phyloP scores from a whole-genome alignment of 768 basidiomycete genomes.

The Serendipita indica region DNA sequence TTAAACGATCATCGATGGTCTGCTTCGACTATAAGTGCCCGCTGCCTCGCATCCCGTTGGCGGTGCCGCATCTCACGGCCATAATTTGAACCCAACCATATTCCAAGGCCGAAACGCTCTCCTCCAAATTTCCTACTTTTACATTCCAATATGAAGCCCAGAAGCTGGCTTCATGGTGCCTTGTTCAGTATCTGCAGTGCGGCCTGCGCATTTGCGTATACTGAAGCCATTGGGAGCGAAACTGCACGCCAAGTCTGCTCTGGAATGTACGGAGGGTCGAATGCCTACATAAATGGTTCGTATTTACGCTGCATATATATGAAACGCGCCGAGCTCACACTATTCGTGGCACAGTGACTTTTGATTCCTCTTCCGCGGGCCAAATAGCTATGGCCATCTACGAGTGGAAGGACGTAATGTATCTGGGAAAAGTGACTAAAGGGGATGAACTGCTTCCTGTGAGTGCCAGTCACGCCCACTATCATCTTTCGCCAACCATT shows the following conservation, averaged over 20 bases:
- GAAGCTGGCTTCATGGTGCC: background rate
- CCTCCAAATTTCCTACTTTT: background rate
- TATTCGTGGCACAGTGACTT: slow-evolving; percentile 36
- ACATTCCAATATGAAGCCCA: background rate
- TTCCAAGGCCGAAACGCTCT: background rate
- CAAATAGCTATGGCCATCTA: slow-evolving; percentile 91
- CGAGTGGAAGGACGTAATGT: slow-evolving; percentile 81
- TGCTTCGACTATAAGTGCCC: no score
- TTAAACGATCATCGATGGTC: no score
- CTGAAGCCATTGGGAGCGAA: slow-evolving; percentile 58
- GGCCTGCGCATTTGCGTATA: slow-evolving; percentile 29
- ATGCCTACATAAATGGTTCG: slow-evolving; percentile 73
- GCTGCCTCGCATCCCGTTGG: no score
- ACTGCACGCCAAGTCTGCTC: slow-evolving; percentile 83
- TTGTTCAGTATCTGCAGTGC: background rate
- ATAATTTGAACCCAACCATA: no score
- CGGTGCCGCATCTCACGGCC: no score
- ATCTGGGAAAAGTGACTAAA: slow-evolving; percentile 61
- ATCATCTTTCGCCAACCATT: background rate
- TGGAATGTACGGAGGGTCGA: slow-evolving; percentile 77
- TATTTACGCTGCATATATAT: slow-evolving; percentile 13
- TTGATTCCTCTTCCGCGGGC: slow-evolving; percentile 62
- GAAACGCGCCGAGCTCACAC: slow-evolving; percentile 16
- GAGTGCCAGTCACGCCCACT: slow-evolving; percentile 18
- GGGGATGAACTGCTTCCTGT: slow-evolving; percentile 48